Percentiles rank a stretch among this genome's conserved stretches.
Conservation (phyloP, 768 basidiomycete genomes). For the Dacryopinax spathularia region DNA sequence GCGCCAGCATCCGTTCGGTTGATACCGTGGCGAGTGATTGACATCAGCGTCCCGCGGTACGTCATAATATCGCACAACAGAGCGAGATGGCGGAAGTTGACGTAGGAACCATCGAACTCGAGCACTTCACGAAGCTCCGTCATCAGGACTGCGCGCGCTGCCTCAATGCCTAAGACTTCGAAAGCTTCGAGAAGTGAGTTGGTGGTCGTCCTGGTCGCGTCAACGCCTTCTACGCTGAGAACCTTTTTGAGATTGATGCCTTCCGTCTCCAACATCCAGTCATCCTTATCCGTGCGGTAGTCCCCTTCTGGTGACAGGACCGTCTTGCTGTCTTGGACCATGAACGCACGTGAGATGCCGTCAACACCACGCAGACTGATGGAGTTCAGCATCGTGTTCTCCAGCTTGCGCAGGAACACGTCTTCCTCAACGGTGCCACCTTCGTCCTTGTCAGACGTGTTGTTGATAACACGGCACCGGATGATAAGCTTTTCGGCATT, state of each 20-base stretch:
- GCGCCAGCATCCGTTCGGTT: conserved; percentile 99
- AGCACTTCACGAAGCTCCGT: conserved; percentile 89
- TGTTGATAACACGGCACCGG: conserved; percentile 77
- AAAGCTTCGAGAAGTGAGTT: conserved; percentile 95
- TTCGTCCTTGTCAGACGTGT: conserved; percentile 72
- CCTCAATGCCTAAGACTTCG: conserved; percentile 91
- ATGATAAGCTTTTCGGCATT: conserved; percentile 95
- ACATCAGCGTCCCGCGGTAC: conserved; percentile 85
- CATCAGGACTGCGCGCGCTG: conserved; percentile 85
- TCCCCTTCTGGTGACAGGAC: conserved; percentile 48
- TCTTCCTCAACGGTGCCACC: conserved; percentile 79
- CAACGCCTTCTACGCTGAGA: conserved; percentile 89
- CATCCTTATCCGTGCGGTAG: conserved; percentile 45
- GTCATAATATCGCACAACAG: conserved; percentile 98
- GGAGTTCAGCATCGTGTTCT: conserved; percentile 91
- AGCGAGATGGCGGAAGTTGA: conserved; percentile 94
- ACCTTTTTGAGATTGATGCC: conserved; percentile 92
- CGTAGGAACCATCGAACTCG: conserved; percentile 98
- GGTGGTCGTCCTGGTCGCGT: conserved; percentile 83
- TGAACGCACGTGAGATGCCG: conserved; percentile 83
- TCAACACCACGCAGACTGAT: conserved; percentile 89
- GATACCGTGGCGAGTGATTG: conserved; percentile 98
- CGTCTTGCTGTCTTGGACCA: conserved; percentile 74
- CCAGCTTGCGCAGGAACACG: conserved; percentile 87
- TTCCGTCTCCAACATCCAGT: conserved; percentile 97